A percentile compares a stretch with the other conserved stretches of the same genome.
phyloP scores from a whole-genome alignment of 148 eudicot species.

The Selenicereus undatus region DNA sequence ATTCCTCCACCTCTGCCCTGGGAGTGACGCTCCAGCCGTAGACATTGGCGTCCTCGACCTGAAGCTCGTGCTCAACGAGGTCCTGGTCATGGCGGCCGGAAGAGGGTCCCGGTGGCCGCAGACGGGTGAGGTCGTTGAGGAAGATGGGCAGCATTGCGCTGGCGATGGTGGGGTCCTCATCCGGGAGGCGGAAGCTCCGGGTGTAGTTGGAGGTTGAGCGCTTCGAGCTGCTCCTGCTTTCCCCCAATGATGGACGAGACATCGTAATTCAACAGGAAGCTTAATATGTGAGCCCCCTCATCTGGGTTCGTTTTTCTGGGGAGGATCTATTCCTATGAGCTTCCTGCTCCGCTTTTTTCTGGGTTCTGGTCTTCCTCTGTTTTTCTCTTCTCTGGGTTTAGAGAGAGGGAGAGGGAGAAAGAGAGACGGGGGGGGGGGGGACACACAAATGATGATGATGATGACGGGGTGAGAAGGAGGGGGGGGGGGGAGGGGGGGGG shows the following conservation, averaged over 20 bases:
- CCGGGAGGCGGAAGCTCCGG: constrained; percentile 40
- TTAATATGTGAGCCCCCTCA: too few relatives aligned
- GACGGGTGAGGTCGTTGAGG: constrained; percentile 44
- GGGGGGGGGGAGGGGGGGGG: too few relatives aligned
- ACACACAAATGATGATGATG: too few relatives aligned
- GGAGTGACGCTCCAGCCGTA: constrained; percentile 64
- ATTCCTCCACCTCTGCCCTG: neutral
- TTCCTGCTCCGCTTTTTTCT: too few relatives aligned
- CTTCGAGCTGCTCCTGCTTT: constrained; percentile 34
- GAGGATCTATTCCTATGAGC: too few relatives aligned
- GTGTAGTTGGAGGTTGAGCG: constrained; percentile 28
- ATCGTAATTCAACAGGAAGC: constrained; percentile 10
- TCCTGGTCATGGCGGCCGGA: constrained; percentile 25
- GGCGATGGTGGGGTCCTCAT: constrained; percentile 30
- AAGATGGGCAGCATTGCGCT: constrained; percentile 82
- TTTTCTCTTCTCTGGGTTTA: too few relatives aligned
- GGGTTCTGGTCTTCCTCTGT: too few relatives aligned
- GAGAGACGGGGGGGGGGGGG: too few relatives aligned
- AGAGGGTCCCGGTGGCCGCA: neutral
- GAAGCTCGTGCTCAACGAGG: constrained; percentile 74
- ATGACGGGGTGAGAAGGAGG: neutral
- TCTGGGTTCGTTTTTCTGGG: too few relatives aligned
- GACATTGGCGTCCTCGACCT: constrained; percentile 53
- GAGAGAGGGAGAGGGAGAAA: too few relatives aligned
- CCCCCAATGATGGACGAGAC: constrained; percentile 35